Percentiles rank a stretch among this genome's conserved stretches.
These are phyloP conservation scores for Blastobotrys americana DNA, from an alignment of 805 yeast species.

Conservation along the genomic window DNA sequence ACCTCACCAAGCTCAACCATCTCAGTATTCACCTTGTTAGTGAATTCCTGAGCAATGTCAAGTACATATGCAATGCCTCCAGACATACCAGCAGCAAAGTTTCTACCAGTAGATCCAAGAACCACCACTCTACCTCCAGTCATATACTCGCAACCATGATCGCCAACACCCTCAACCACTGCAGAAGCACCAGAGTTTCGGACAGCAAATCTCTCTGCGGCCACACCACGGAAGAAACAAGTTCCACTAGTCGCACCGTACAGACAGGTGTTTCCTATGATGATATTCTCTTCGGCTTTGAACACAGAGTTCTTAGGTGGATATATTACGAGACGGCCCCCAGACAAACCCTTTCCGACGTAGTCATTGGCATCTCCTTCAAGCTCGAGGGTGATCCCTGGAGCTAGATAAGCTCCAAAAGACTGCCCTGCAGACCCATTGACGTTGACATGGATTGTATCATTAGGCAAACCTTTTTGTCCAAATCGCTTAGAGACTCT, in stretches of 20 bases:
- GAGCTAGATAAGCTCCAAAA: constrained; percentile 94
- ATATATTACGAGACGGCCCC: constrained; percentile 86
- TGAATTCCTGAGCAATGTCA: constrained; percentile 90
- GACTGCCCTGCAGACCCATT: constrained; percentile 97
- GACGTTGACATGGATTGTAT: constrained; percentile 87
- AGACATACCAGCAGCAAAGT: constrained; percentile 96
- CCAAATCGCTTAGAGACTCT: constrained; percentile 91
- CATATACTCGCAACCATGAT: constrained; percentile 99
- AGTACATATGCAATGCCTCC: constrained; percentile 98
- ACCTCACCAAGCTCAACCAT: constrained; percentile 73
- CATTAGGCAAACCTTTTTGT: constrained; percentile 88
- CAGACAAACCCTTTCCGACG: constrained; percentile 95
- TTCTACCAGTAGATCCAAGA: constrained; percentile 83
- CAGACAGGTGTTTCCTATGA: constrained; percentile 94
- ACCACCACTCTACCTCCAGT: constrained; percentile 98
- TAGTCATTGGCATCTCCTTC: constrained; percentile 98
- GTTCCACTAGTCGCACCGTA: constrained; percentile 96
- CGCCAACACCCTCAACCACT: constrained; percentile 95
- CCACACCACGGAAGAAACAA: constrained; percentile 92
- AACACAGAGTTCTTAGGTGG: constrained; percentile 81
- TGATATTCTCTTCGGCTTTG: constrained; percentile 93
- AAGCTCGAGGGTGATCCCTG: constrained; percentile 89
- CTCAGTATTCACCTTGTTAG: constrained; percentile 66
- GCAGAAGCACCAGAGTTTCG: constrained; percentile 98
- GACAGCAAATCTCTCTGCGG: constrained; percentile 97